phyloP scores from a whole-genome alignment of 1,139 yeast genomes.

The Debaryomyces psychrophilus region DNA sequence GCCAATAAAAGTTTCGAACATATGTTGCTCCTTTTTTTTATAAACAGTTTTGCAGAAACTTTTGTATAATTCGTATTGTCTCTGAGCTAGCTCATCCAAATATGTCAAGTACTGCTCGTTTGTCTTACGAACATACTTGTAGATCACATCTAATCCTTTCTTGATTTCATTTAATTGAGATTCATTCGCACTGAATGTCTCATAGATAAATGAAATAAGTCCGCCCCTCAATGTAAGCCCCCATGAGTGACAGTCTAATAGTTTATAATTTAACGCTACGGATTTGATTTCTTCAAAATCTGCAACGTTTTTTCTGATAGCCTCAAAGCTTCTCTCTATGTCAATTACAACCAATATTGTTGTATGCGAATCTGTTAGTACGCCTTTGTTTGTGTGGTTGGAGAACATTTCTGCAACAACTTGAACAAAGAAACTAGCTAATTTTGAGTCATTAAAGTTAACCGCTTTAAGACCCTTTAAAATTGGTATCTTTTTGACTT shows the following conservation, averaged over 20 bases:
- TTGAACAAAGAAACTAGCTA: background rate
- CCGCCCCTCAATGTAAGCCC: constrained; percentile 1
- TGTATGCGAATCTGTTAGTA: constrained; percentile 5
- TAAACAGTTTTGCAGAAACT: background rate
- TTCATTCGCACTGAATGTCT: background rate
- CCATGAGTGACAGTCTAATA: background rate
- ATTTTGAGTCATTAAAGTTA: background rate
- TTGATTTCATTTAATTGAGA: background rate
- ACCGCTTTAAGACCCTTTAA: background rate
- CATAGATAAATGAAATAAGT: background rate
- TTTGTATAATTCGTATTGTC: background rate
- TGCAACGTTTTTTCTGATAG: background rate
- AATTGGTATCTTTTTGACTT: constrained; percentile 4
- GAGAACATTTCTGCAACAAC: constrained; percentile 3
- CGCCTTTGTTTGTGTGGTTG: constrained; percentile 3
- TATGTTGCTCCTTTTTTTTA: background rate
- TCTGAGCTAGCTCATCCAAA: background rate
- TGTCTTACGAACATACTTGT: constrained; percentile 1
- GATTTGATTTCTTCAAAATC: background rate
- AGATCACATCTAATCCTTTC: background rate
- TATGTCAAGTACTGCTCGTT: background rate
- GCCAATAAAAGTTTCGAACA: background rate
- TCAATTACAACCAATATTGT: constrained; percentile 7
- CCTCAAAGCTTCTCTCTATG: constrained; percentile 3
- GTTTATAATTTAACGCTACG: constrained; percentile 6